Base-by-base conservation (phyloP, 1,284 basidiomycete species). In the Schizophyllum amplum region DNA sequence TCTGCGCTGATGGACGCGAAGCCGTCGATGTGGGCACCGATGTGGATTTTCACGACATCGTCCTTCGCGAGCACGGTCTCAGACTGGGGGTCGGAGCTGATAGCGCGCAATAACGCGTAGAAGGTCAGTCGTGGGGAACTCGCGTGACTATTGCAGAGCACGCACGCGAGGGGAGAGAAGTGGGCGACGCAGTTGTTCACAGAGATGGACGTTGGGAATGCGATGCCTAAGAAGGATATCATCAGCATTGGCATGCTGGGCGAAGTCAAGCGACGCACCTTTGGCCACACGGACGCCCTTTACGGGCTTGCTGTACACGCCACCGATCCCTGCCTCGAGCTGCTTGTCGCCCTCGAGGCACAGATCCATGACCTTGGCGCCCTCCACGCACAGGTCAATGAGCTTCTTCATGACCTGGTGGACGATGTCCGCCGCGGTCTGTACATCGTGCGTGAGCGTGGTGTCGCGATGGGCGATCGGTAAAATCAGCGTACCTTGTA, bases 11-110 rank as follows among this genome's bases (percentile, higher is more conserved):
- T 83, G 57, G 91, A 82, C 22, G 93, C 90, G 69, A 88, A 94
- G 60, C 92, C 96, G 72, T 99, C 96, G 72, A 99, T 95, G 71
- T 98, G 96, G 33, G 95, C 92, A 59, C 96, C 96, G 61, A 98
- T 78, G 73, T 96, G 92, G 62, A 99, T 77, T 77, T 98, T 98
- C 67, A 98, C 96, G 57, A 98, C 87, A 69, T 99, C 96, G 63
- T 87, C 86, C 65, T 93, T 90, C 57, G 86, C 87, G 63, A 99
- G 81, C 26, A 72, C 75, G 65, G 84, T 83, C 4, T 75, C 73
- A 22, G 87, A 82, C 60, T 81, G 79, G 9, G 83, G 73, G 72
- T 92, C 89, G 42, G 90, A 90, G 61, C 86, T 88, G 66, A 50
- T 55, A 26, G 61, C 52, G 53, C 57, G 42, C 54, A 57, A 53